Evolutionary conservation across 495 filamentous ascomycete species (phyloP), one percentile per base, ranked within the genome.

Genomic region (Aspergillus biplanus): DNA sequence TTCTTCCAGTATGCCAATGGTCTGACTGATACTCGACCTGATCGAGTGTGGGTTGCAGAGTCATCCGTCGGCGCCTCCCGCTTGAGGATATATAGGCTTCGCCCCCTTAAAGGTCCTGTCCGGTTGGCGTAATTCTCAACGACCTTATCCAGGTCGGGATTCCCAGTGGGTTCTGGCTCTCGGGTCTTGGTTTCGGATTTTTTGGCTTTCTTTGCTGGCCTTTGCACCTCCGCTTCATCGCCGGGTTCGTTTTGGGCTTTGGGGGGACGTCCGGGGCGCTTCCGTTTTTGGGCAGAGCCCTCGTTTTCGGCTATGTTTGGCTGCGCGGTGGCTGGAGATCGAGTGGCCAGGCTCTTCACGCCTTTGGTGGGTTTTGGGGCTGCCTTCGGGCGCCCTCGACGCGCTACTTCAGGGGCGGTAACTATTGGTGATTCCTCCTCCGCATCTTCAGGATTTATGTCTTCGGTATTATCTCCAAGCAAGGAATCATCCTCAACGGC

Each of bases 1-100:
- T 92, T 91, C 57, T 86, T 87, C 95, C 95, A 98, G 71, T 81
- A 94, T 42, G 88, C 86, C n/a, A 97, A 73, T 7, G 95, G 95
- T 63, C 89, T 86, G 59, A 93, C 83, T 13, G 81, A 82, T 5
- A 79, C 75, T 50, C 89, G 77, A 9, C 84, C 86, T 31, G 80
- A 86, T 50, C 86, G 83, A 33, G 83, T 83, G 48, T 80, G 77
- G 3, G 78, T 79, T 6, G 81, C 71, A 52, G 74, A 79, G 33
- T 73, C 69, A 59, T 86, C 76, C 13, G 74, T 71, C 27, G 86
- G 90, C 0, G 82, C 86, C 67, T 92, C 88, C 55, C 87, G 85
- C 52, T 91, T 90, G 56, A 89, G 78, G 58, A 92, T 88, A 58
- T 90, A 84, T 4, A 93, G 79, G 55, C 87, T 88, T 59, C 87